Percentiles rank a stretch among this genome's conserved stretches.
These are phyloP conservation scores for Globisporangium middletonii DNA, from an alignment of 352 stramenopile species.

Conservation along the genomic window DNA sequence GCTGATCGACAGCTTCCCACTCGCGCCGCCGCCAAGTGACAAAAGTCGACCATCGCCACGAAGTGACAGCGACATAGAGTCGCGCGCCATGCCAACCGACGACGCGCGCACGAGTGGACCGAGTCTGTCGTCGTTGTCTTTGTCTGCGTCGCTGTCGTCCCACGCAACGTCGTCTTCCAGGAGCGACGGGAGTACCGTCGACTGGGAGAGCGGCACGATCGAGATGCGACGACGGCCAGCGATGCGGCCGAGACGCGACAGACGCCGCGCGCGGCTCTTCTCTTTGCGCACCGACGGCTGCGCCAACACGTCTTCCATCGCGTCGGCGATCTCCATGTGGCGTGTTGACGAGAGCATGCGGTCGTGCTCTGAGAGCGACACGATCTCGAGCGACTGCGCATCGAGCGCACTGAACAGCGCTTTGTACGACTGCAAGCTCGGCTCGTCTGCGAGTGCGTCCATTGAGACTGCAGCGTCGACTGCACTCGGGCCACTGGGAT, in stretches of 20 bases:
- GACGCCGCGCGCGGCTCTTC: conserved; percentile 45
- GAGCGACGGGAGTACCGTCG: conserved; percentile 14
- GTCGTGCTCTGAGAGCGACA: conserved; percentile 56
- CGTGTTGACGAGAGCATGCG: conserved; percentile 51
- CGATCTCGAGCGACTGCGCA: conserved; percentile 46
- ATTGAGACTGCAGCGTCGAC: conserved; percentile 9
- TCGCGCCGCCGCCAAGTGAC: neutral
- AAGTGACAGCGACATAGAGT: neutral
- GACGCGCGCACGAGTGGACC: too few species aligned
- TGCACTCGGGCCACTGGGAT: neutral
- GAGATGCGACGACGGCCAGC: conserved; percentile 35
- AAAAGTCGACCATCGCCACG: neutral
- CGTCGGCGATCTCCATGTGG: conserved; percentile 64
- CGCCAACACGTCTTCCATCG: conserved; percentile 68
- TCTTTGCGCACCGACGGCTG: conserved; percentile 55
- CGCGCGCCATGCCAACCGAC: neutral
- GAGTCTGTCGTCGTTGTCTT: neutral
- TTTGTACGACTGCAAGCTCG: conserved; percentile 33
- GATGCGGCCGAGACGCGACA: conserved; percentile 57
- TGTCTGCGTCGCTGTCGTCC: conserved; percentile 26
- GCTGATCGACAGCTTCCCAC: too few species aligned
- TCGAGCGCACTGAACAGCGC: conserved; percentile 50
- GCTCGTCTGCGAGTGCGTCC: conserved; percentile 2
- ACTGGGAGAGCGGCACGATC: conserved; percentile 32
- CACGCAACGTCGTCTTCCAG: conserved; percentile 44